Percentiles rank a stretch among this genome's conserved stretches.
phyloP scores from a whole-genome alignment of 169 alveolate genomes.

The Miamiensis avidus region DNA sequence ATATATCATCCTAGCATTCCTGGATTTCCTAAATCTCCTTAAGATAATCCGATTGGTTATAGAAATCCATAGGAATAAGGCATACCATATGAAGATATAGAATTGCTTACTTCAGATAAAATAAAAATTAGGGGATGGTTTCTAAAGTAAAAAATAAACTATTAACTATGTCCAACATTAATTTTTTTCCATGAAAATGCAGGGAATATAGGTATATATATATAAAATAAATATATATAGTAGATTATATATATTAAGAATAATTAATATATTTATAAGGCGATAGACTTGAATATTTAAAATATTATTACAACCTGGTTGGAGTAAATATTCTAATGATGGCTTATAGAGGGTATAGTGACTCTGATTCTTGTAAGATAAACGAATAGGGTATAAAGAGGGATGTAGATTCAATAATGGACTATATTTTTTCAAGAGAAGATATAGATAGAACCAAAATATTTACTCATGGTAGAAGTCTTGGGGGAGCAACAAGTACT shows the following conservation, averaged over 20 bases:
- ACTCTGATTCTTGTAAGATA: neutral
- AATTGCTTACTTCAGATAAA: neutral
- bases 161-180: neutral
- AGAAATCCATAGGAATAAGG: neutral
- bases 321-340: too few species aligned
- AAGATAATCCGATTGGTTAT: neutral
- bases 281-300: neutral
- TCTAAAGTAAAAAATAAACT: too few species aligned
- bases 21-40: neutral
- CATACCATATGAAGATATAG: neutral
- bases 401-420: neutral
- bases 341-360: neutral
- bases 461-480: neutral
- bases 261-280: neutral
- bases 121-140: neutral
- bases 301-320: neutral
- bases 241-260: too few species aligned
- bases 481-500: neutral
- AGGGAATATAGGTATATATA: neutral
- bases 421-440: too few species aligned
- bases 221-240: too few species aligned
- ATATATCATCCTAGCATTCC: neutral
- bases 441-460: neutral
- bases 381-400: neutral
- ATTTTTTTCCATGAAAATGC: neutral